Evolutionary conservation across 441 rosid genomes (phyloP), one percentile per base, ranked within the genome.

Genomic region (Brassica balearica): DNA sequence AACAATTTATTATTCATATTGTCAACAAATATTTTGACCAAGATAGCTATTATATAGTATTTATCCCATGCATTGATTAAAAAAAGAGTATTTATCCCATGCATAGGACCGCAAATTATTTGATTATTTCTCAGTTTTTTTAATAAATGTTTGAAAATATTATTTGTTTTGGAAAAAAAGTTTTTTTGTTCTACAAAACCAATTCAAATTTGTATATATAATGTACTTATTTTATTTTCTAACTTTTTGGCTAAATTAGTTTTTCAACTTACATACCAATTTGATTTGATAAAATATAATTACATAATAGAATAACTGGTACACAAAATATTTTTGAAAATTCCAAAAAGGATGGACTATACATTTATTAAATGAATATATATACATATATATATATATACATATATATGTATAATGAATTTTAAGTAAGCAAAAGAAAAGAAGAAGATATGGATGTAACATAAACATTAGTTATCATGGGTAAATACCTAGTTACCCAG

Each of bases 31-130:
- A 51, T n/a, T 46, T 1, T 46, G 55, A 38, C 1, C n/a, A 2
- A 32, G 29, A 62, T 36, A 65, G 0, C 22, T 64, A 48, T 65
- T 43, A 6, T 62, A 60, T 46, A 15, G 9, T 43, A 43, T 5
- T 0, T 17, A 25, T 19, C 19, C 19, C 19, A 19, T 19, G 19
- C 19, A 19, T 19, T 25, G 27, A 25, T 25, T 0, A 25, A 25
- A 25, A 25, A 25, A 25, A 25, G 0, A 3, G 32, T 29, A 29
- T 29, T 29, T 29, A 15, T 65, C 65, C 22, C 64, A 53, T 53
- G 71, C 56, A 74, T 53, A 64, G 19, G 64, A 53, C 64, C 77
- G 70, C 38, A 70, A 64, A 10, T 34, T n/a, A 25, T 61, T 6
- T 25, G 48, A 10, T 34, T n/a, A 25, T 61, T 6, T 25, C 38